Base-by-base conservation (phyloP, 805 yeast genomes). In the Blastobotrys attinorum region DNA sequence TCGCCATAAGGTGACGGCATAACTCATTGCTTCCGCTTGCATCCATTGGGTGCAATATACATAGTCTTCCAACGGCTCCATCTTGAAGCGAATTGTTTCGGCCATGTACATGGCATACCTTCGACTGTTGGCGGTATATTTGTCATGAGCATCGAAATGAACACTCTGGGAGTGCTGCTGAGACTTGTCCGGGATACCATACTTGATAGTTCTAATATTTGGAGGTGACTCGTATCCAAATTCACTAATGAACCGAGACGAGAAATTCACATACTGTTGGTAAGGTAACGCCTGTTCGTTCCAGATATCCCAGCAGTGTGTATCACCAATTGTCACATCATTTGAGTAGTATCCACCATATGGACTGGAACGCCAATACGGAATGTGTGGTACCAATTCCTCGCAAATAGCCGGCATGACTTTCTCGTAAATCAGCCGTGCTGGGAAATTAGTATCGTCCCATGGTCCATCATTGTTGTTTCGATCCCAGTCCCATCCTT, bases 1-100 rank as follows among this genome's bases (percentile, higher is more conserved):
- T 54, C 75, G 61, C 68, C 74, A 72, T 32, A 62, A 59, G 37
- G 64, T 56, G 37, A 67, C 63, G 4, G 76, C 77, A 49, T 60
- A 68, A 5, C 63, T 60, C 32, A 72, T 54, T 49, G 76, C 71
- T 41, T 74, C 78, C 10, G 72, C 57, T 51, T 74, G 78, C 65
- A 73, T 61, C 37, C 72, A 52, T 51, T 74, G 78, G 3, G 77
- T 69, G n/a, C 69, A 64, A 52, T 72, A 72, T 25, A 69, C 65
- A 71, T 73, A 72, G 15, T 60, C 50, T 4, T 62, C 65, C 36
- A 73, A 47, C 2, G 41, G 35, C 35, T 58, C 67, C 47, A 66
- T 54, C 1, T 54, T 47, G 7, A 69, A 62, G 29, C 59, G 61
- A 49, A 70, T 56, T 46, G 74, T 73, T 47, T 70, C 73, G 43